A percentile compares a stretch with the other conserved stretches of the same genome.
Conservation (phyloP, 2,329 filamentous ascomycete genomes). For the Myriosclerotinia scirpicola region DNA sequence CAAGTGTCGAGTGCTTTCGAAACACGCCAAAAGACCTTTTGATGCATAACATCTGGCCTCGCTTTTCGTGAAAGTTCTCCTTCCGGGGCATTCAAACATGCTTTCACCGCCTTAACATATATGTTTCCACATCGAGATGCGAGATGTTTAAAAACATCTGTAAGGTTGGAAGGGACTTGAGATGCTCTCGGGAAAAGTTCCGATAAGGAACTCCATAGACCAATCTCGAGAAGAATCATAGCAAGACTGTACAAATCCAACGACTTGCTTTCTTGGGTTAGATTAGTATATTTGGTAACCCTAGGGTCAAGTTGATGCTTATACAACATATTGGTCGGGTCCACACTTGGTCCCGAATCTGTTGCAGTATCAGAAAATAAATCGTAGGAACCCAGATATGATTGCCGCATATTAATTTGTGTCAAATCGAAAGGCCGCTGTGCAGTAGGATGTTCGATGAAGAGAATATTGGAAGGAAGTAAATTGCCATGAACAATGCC, state of each 20-base stretch:
- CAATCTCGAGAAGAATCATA: conserved; percentile 71
- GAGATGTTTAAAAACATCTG: conserved; percentile 36
- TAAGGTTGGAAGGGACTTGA: conserved; percentile 34
- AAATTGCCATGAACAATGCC: conserved; percentile 72
- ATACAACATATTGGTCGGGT: conserved; percentile 44
- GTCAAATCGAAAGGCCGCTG: conserved; percentile 32
- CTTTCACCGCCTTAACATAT: conserved; percentile 73
- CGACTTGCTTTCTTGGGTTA: conserved; percentile 57
- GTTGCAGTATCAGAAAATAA: conserved; percentile 57
- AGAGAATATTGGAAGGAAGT: conserved; percentile 65
- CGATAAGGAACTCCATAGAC: conserved; percentile 67
- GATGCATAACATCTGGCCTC: conserved; percentile 54
- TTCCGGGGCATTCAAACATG: conserved; percentile 71
- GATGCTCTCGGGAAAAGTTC: conserved; percentile 37
- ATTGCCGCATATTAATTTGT: conserved; percentile 62
- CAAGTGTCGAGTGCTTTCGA: conserved; percentile 55
- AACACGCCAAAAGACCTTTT: conserved; percentile 57
- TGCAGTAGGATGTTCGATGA: conserved; percentile 47
- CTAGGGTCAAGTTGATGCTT: conserved; percentile 66
- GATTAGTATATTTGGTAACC: conserved; percentile 50
- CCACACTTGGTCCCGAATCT: conserved; percentile 31
- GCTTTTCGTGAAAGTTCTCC: conserved; percentile 52
- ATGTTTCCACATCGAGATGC: conserved; percentile 64
- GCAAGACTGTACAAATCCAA: conserved; percentile 73
- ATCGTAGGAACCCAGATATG: conserved; percentile 72